phyloP scores from a whole-genome alignment of 225 moss, liverwort and hornwort species.

The Pseudoscleropodium purum region DNA sequence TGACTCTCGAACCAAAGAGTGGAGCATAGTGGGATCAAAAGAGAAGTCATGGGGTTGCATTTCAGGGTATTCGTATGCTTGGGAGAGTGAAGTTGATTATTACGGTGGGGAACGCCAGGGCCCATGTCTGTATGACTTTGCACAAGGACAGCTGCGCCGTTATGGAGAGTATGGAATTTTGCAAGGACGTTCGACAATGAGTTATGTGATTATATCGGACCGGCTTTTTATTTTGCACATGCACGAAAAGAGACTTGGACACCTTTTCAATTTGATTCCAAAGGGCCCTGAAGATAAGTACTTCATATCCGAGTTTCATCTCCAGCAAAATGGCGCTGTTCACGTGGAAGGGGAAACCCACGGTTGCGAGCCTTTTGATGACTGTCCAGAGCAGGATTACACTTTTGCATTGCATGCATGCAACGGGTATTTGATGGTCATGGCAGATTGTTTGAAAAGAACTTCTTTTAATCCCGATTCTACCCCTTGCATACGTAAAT shows the following conservation, averaged over 20 bases:
- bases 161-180: not conserved
- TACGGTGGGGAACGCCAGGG: accelerated
- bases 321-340: too few species aligned
- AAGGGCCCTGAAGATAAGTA: not conserved
- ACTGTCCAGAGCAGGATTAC: too few species aligned
- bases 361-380: not conserved
- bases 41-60: not conserved
- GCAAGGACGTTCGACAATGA: not conserved
- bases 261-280: not conserved
- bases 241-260: too few species aligned
- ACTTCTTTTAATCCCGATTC: too few species aligned
- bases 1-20: not conserved
- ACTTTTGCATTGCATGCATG: not conserved
- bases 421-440: not conserved
- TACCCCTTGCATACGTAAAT: too few species aligned
- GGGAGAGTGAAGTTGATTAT: too few species aligned
- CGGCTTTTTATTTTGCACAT: not conserved
- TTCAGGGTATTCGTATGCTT: not conserved
- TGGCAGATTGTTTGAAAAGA: not conserved
- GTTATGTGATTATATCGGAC: not conserved
- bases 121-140: not conserved
- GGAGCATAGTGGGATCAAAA: not conserved
- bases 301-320: not conserved
- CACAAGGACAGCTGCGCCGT: not conserved
- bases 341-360: not conserved